phyloP scores from a whole-genome alignment of 169 alveolate genomes.

The Plasmodium cynomolgi region DNA sequence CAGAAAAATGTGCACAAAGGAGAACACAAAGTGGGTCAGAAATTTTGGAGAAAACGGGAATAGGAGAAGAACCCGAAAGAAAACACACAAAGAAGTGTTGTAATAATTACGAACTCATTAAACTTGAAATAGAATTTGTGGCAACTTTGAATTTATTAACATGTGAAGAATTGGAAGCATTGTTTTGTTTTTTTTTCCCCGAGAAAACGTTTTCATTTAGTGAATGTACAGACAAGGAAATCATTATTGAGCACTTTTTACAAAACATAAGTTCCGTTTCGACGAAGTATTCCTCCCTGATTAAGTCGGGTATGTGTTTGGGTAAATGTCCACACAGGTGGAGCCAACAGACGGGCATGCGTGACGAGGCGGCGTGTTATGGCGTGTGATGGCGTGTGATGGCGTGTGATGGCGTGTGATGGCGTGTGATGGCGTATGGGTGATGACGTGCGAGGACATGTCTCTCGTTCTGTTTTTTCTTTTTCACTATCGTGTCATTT shows the following conservation, averaged over 20 bases:
- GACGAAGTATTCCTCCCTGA: constrained; percentile 25
- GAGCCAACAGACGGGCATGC: background rate
- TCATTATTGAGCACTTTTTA: constrained; percentile 54
- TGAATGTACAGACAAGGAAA: constrained; percentile 45
- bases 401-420: background rate
- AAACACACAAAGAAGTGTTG: constrained; percentile 1
- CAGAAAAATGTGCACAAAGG: constrained; percentile 11
- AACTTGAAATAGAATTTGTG: constrained; percentile 71
- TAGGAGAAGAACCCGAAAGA: constrained; percentile 24
- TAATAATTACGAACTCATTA: constrained; percentile 36
- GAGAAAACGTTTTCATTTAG: constrained; percentile 37
- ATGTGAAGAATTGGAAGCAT: constrained; percentile 30
- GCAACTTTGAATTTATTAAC: constrained; percentile 61
- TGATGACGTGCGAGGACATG: background rate
- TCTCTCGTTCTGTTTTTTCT: background rate
- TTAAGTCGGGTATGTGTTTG: constrained; percentile 30
- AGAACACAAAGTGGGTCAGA: background rate
- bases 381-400: background rate
- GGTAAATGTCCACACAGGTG: background rate
- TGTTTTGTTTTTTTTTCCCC: constrained; percentile 35
- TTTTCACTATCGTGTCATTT: background rate
- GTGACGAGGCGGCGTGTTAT: background rate
- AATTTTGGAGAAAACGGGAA: background rate
- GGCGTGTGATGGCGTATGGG: background rate
- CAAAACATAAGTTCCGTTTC: constrained; percentile 44